phyloP scores from a whole-genome alignment of 768 basidiomycete genomes.

The Krasilnikovozyma curviuscula region DNA sequence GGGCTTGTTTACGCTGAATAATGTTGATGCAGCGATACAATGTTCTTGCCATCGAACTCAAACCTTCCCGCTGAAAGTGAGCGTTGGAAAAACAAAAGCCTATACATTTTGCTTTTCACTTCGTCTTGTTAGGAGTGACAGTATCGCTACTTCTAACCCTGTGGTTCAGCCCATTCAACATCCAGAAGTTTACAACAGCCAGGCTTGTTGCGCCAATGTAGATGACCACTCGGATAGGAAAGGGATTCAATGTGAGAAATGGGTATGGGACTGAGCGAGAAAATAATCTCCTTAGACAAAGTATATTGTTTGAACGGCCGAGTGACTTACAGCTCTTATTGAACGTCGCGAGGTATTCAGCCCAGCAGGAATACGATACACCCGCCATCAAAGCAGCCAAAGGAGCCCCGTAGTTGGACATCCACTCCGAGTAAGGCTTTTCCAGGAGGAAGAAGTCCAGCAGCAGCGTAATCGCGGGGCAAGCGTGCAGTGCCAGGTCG shows the following conservation, averaged over 20 bases:
- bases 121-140: no score
- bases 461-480: neutral
- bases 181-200: constrained; percentile 39
- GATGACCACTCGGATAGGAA: constrained; percentile 37
- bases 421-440: constrained; percentile 32
- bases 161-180: constrained; percentile 38
- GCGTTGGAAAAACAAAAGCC: no score
- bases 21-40: no score
- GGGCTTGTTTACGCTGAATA: no score
- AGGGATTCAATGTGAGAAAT: constrained; percentile 46
- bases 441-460: constrained; percentile 48
- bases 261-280: constrained; percentile 51
- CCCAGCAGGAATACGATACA: constrained; percentile 42
- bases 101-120: no score
- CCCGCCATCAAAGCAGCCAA: constrained; percentile 24
- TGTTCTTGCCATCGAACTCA: no score
- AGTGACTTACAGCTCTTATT: constrained; percentile 42
- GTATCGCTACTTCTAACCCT: no score
- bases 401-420: constrained; percentile 26
- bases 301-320: neutral
- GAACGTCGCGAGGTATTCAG: constrained; percentile 44
- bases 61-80: no score
- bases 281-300: neutral
- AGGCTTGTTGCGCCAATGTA: constrained; percentile 38
- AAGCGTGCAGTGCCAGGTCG: constrained; percentile 33